Evolutionary conservation across 2,329 filamentous ascomycete genomes (phyloP).

Genomic region (Simplicillium aogashimaense): DNA sequence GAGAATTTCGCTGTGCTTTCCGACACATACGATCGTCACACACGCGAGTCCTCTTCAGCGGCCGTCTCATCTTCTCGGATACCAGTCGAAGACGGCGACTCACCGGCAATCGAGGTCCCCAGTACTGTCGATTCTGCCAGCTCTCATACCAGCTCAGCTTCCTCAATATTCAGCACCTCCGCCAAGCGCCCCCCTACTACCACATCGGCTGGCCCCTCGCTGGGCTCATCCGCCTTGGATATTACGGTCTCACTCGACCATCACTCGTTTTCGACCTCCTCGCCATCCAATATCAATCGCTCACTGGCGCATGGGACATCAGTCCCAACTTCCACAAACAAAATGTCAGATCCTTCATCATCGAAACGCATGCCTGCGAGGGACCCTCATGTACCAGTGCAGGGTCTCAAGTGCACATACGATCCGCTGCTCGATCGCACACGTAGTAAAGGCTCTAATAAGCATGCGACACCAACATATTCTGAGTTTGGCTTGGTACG

Average conservation of each 20-base stretch:
- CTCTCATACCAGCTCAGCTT: slow-evolving; percentile 60
- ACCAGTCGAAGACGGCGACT: slow-evolving; percentile 45
- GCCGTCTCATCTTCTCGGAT: slow-evolving; percentile 7
- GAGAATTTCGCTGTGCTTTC: neutral
- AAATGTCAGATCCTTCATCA: slow-evolving; percentile 6
- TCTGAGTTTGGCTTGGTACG: slow-evolving; percentile 58
- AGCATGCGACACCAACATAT: slow-evolving; percentile 49
- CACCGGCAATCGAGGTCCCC: slow-evolving; percentile 53
- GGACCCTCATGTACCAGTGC: slow-evolving; percentile 15
- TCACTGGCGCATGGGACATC: too few species aligned
- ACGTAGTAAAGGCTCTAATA: slow-evolving; percentile 40
- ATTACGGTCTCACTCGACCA: slow-evolving; percentile 39
- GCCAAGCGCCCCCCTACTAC: slow-evolving; percentile 30
- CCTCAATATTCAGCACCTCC: slow-evolving; percentile 57
- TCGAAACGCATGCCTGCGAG: slow-evolving; percentile 26
- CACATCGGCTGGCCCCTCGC: slow-evolving; percentile 30
- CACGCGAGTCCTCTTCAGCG: slow-evolving; percentile 15
- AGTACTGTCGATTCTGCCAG: slow-evolving; percentile 64
- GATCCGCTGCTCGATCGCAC: slow-evolving; percentile 47
- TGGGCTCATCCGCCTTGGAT: slow-evolving; percentile 31
- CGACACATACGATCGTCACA: slow-evolving; percentile 9
- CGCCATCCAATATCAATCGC: too few species aligned
- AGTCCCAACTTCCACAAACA: too few species aligned
- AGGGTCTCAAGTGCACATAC: slow-evolving; percentile 50
- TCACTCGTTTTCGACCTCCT: slow-evolving; percentile 14